These are phyloP conservation scores for Sporothrix euskadiensis DNA, from an alignment of 2,329 filamentous ascomycete species.

Conservation along the genomic window DNA sequence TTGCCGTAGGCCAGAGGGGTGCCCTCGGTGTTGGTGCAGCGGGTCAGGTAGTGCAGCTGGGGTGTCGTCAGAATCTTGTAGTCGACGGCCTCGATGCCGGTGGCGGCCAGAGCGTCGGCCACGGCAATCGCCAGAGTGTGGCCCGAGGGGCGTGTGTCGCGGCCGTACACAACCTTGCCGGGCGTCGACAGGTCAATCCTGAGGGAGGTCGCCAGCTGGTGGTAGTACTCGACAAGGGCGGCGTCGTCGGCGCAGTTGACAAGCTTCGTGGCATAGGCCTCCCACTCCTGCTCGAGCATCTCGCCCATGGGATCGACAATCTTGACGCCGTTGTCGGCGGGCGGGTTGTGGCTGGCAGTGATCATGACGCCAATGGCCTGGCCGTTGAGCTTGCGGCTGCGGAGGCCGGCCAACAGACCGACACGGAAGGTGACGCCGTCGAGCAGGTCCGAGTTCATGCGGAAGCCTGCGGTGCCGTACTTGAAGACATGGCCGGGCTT, in stretches of 20 bases:
- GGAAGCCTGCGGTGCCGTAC: slow-evolving; percentile 68
- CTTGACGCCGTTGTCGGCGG: slow-evolving; percentile 89
- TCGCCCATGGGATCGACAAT: slow-evolving; percentile 97
- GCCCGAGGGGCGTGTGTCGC: slow-evolving; percentile 91
- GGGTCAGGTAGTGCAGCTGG: slow-evolving; percentile 95
- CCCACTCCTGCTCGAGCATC: slow-evolving; percentile 97
- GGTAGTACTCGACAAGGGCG: slow-evolving; percentile 73
- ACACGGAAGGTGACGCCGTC: slow-evolving; percentile 92
- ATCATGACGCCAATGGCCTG: slow-evolving; percentile 97
- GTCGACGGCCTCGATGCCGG: slow-evolving; percentile 73
- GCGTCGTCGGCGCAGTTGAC: slow-evolving; percentile 81
- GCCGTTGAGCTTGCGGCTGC: slow-evolving; percentile 84
- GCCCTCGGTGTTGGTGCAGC: slow-evolving; percentile 89
- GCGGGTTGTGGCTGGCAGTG: slow-evolving; percentile 89
- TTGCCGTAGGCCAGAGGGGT: slow-evolving; percentile 86
- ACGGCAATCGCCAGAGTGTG: slow-evolving; percentile 78
- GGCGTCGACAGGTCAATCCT: slow-evolving; percentile 70
- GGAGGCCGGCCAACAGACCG: slow-evolving; percentile 81
- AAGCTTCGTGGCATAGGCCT: slow-evolving; percentile 80
- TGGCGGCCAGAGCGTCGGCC: slow-evolving; percentile 74
- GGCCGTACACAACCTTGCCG: slow-evolving; percentile 82
- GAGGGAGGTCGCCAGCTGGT: slow-evolving; percentile 70
- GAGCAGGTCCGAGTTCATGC: slow-evolving; percentile 74
- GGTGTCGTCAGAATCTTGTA: slow-evolving; percentile 92
- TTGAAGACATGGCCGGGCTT: slow-evolving; percentile 56